Evolutionary conservation across 768 basidiomycete genomes (phyloP), one percentile per base, ranked within the genome.

Genomic region (Amanita fuliginea): DNA sequence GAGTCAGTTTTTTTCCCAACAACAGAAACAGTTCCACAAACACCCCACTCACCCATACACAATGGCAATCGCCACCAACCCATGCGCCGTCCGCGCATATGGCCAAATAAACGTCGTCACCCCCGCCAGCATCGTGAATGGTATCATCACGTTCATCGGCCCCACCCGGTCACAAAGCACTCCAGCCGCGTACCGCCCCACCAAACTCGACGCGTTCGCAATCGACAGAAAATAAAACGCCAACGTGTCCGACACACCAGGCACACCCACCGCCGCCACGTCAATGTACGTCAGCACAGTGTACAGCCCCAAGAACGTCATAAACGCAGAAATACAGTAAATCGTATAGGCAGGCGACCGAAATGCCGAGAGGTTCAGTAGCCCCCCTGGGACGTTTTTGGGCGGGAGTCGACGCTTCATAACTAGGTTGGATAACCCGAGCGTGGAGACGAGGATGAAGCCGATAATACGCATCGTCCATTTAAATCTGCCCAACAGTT

Each of bases 381-480:
- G 56, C 9, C 83, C 80, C 3, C 82, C 80, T 7, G 67, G 61
- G 3, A 70, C 65, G 37, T 77, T 70, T 9, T 61, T 59, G 0
- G 82, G 77, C 0, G 80, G 79, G 0, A 84, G 63, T 6, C 82
- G 71, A 9, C 80, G 75, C 58, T 60, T 67, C 26, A 74, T 48
- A 6, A 68, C 60, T 40, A 86, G 50, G 60, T 82, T 85, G 11
- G 76, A 71, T 10, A 75, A 58, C 1, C 73, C 72, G 3, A 86
- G 67, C 1, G 72, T 59, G 11, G 70, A 53, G 1, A 83, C 53
- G 0, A 86, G 60, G 7, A 86, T 75, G 53, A 86, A 78, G 2
- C 77, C 85, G 37, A 86, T 63, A 28, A 81, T 75, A 10, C 86
- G 72, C 72, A 84, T 77, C 0, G 86, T 84, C 86, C 86, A 89